Evolutionary conservation across 2,329 filamentous ascomycete species (phyloP).

Genomic region (Colletotrichum phormii): DNA sequence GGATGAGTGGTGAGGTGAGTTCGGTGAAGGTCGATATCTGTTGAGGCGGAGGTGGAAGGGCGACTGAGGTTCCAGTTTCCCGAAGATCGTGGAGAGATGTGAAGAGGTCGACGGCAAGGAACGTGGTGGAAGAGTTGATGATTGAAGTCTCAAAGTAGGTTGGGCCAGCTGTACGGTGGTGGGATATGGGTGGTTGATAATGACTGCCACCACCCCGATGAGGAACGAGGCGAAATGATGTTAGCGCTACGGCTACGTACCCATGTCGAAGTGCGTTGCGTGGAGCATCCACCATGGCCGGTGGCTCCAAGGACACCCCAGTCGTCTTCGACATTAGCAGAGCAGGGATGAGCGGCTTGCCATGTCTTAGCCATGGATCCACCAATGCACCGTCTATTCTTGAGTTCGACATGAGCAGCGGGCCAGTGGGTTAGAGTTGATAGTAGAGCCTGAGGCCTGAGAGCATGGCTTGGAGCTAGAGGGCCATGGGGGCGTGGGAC

Average conservation of each 20-base stretch:
- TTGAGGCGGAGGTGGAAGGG: conserved; percentile 23
- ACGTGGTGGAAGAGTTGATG: conserved; percentile 47
- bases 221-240: conserved; percentile 39
- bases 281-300: conserved; percentile 48
- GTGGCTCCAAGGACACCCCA: conserved; percentile 40
- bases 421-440: conserved; percentile 49
- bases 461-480: conserved; percentile 32
- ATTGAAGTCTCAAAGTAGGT: conserved; percentile 2
- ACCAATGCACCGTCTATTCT: conserved; percentile 59
- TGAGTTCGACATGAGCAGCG: conserved; percentile 43
- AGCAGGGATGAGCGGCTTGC: conserved; percentile 44
- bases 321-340: conserved; percentile 38
- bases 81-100: conserved; percentile 38
- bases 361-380: conserved; percentile 41
- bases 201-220: conserved; percentile 30
- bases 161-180: conserved; percentile 24
- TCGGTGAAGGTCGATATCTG: conserved; percentile 23
- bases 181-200: conserved; percentile 39
- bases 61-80: conserved; percentile 28
- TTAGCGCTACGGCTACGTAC: conserved; percentile 36
- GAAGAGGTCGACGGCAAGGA: conserved; percentile 47
- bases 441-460: conserved; percentile 35
- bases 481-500: conserved; percentile 1
- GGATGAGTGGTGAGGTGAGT: conserved; percentile 7
- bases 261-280: conserved; percentile 44